Evolutionary conservation across 2,329 filamentous ascomycete species (phyloP), one percentile per base, ranked within the genome.

Genomic region (Cordyceps cicadae): DNA sequence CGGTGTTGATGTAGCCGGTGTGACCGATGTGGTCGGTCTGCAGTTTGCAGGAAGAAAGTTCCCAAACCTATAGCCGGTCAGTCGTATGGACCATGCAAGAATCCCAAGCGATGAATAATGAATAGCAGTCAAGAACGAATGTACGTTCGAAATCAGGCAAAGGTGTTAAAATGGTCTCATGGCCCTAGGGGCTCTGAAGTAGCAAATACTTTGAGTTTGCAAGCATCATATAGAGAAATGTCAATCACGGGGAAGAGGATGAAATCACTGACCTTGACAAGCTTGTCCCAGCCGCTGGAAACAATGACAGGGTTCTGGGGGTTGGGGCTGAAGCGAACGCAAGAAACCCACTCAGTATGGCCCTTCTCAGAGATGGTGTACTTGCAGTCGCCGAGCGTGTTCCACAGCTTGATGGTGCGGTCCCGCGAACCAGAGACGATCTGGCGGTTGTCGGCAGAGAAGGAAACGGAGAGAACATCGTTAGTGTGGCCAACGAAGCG

Each of bases 301-400:
- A 99, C 94, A 77, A 99, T 99, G 78, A 99, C 94, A 70, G 94
- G 93, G 88, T 97, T 99, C 86, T 97, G 93, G 75, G 94, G 94
- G 87, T 99, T 99, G 77, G 94, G 94, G 82, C 90, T 95, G 90
- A 99, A 99, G 80, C 94, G 89, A 71, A 99, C 94, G 85, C 93
- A 97, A 66, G 93, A 97, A 71, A 96, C 94, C 94, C 94, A 99
- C 81, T 99, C 94, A 80, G 91, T 91, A 87, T 99, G 94, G 77
- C 94, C 94, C 89, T 99, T 99, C 78, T 99, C 94, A 81, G 91
- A 96, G 85, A 99, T 97, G 84, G 93, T 99, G 88, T 87, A 99
- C 87, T 99, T 99, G 92, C 94, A 99, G 87, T 99, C 94, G 81
- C 94, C 94, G 69, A 99, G 91, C 72, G 94, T 99, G 87, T 99